phyloP scores from a whole-genome alignment of 2,329 filamentous ascomycete genomes.

The Pezicula rhizophila region DNA sequence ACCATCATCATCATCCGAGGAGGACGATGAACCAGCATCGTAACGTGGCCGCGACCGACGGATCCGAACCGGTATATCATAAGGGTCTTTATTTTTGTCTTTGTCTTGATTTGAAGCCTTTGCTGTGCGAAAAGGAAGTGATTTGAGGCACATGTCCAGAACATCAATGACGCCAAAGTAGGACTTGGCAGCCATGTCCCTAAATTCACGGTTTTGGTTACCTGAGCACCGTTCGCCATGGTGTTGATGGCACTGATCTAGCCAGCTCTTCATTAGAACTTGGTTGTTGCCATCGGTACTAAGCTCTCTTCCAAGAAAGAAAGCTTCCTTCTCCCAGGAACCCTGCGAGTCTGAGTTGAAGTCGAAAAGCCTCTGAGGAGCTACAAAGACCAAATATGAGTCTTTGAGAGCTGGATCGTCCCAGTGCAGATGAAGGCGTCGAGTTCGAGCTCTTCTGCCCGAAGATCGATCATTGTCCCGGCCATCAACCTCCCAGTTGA shows the following conservation, averaged over 20 bases:
- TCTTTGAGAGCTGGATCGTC: not conserved
- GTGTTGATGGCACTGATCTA: constrained; percentile 1
- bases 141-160: constrained; percentile 4
- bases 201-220: not conserved
- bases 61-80: too few species aligned
- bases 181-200: not conserved
- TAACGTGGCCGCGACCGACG: too few species aligned
- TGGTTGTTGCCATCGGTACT: constrained; percentile 3
- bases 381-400: not conserved
- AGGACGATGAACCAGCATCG: not conserved
- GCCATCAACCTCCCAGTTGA: not conserved
- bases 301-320: not conserved
- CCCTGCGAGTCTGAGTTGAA: not conserved
- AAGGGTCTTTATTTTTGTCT: not conserved
- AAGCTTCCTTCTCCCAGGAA: not conserved
- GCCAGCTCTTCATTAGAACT: constrained; percentile 3
- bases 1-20: not conserved
- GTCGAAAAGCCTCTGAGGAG: not conserved
- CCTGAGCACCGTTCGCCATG: not conserved
- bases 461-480: not conserved
- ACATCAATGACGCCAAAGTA: constrained; percentile 10
- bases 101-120: not conserved
- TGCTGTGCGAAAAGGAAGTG: not conserved
- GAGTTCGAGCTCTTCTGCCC: not conserved
- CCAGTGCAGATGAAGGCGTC: not conserved